Percentiles rank a stretch among this genome's conserved stretches.
These are phyloP conservation scores for Penicillium sp. DNA, from an alignment of 2,329 filamentous ascomycete genomes.

Conservation along the genomic window DNA sequence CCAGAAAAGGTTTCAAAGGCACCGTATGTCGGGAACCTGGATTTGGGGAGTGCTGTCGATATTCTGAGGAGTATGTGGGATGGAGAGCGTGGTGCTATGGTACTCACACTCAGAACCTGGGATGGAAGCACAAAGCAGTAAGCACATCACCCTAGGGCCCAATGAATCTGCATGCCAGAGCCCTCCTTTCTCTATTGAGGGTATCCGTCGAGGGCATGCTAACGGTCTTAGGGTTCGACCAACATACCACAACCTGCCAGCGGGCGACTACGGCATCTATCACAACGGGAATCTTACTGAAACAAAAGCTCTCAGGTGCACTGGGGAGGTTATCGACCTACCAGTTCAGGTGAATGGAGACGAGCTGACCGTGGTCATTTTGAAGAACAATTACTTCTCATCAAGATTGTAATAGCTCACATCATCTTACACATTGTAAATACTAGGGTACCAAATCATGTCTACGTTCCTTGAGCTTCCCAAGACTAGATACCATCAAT, in stretches of 20 bases:
- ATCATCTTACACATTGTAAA: neutral
- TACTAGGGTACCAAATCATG: neutral
- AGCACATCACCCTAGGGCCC: neutral
- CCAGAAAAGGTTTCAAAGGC: constrained; percentile 40
- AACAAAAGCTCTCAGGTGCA: neutral
- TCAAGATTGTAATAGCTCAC: neutral
- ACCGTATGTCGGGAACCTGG: constrained; percentile 33
- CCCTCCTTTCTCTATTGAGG: neutral
- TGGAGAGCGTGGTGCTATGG: neutral
- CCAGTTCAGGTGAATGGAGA: neutral
- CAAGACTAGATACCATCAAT: neutral
- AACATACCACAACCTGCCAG: neutral
- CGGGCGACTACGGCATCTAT: constrained; percentile 2
- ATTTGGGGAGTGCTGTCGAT: constrained; percentile 28
- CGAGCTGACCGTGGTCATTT: neutral
- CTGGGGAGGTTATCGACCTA: neutral
- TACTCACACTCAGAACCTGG: constrained; percentile 11
- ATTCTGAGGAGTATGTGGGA: constrained; percentile 31
- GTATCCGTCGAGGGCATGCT: neutral
- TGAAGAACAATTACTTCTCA: neutral
- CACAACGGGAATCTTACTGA: neutral
- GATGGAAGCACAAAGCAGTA: constrained; percentile 2
- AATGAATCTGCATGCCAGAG: too few species aligned
- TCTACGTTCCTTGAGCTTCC: neutral
- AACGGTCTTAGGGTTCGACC: neutral